Base-by-base conservation (phyloP, 106 monocot genomes). In the Posidonia australis region DNA sequence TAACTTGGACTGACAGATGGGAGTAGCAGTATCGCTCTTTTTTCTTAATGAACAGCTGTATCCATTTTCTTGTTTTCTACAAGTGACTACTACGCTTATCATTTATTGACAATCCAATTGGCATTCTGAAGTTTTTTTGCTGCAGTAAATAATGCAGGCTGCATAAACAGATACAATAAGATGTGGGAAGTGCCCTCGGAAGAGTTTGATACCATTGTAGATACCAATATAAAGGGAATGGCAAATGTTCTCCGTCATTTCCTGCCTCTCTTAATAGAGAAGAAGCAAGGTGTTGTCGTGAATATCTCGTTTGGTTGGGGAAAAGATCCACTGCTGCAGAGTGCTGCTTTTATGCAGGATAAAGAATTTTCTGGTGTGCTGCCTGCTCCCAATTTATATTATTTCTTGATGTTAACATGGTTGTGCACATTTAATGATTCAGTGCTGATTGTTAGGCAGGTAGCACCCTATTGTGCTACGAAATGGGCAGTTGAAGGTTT, bases 401-500 rank as follows among this genome's bases (percentile, higher is more conserved):
- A n/a, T n/a, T n/a, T n/a, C n/a, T n/a, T n/a, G n/a, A n/a, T n/a
- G n/a, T n/a, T n/a, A n/a, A n/a, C n/a, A n/a, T n/a, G 5, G 26
- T 30, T 47, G 16, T 56, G 5, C 20, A 5, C 66, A 59, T 67
- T 21, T 20, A 61, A 56, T 27, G 19, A 18, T 21, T 63, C 9
- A 22, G 1, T 21, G 51, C 31, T 30, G 29, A 51, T 29, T 10
- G 10, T 21, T 65, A 12, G 18, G 19, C 73, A 94, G 93, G 93
- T 94, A 14, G 85, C 93, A 46, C 86, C 93, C 2, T 94, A 90
- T 63, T 89, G 89, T 78, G 86, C 93, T 70, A 81, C 93, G 55
- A 94, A 94, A 74, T 94, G 93, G 93, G 93, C 89, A 16, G 79
- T 94, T 66, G 93, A 94, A 68, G 93, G 93, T 23, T 55, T 94